Evolutionary conservation across 148 eudicot genomes (phyloP).

Genomic region (Oxyria digyna): DNA sequence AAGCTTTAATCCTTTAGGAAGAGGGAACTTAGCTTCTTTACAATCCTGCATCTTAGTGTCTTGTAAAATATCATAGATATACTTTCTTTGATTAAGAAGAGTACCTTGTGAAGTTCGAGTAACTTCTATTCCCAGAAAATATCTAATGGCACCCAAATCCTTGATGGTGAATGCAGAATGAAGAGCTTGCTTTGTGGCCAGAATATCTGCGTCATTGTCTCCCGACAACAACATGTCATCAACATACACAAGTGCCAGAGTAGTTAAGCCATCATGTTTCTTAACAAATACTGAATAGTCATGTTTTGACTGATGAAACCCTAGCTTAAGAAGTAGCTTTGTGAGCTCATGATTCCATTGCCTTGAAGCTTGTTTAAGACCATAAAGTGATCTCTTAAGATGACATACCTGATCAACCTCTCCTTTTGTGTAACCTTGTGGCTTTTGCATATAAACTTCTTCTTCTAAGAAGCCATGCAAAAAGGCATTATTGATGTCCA

Average conservation of each 20-base stretch:
- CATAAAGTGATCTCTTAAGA: not conserved
- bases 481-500: not conserved
- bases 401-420: not conserved
- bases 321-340: not conserved
- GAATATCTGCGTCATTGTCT: not conserved
- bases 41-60: not conserved
- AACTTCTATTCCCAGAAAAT: not conserved
- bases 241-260: not conserved
- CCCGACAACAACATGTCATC: not conserved
- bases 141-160: not conserved
- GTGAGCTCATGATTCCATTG: not conserved
- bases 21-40: not conserved
- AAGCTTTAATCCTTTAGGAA: not conserved
- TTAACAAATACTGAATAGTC: not conserved
- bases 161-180: no score
- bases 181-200: not conserved
- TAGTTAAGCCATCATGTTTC: not conserved
- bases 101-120: not conserved
- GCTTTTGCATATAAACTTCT: not conserved
- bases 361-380: not conserved
- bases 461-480: not conserved
- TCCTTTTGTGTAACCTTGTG: not conserved
- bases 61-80: not conserved
- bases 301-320: not conserved
- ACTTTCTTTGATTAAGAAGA: not conserved